phyloP scores from a whole-genome alignment of 148 eudicot genomes.

The Salicornia ramosissima region DNA sequence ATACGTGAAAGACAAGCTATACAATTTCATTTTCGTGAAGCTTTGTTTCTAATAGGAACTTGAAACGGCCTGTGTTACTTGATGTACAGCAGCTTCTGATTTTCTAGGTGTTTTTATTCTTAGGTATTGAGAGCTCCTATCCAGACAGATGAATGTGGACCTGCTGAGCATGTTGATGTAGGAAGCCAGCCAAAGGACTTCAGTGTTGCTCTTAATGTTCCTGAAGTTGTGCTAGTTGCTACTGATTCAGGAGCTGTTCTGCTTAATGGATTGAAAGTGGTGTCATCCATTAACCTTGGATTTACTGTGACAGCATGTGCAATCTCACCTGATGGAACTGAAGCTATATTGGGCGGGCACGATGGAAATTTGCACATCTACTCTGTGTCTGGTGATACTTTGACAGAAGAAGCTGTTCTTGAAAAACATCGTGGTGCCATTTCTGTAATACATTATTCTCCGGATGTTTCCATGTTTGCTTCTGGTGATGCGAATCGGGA shows the following conservation, averaged over 20 bases:
- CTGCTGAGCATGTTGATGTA: conserved; percentile 61
- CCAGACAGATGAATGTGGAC: conserved; percentile 59
- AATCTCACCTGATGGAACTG: conserved; percentile 78
- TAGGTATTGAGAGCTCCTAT: conserved; percentile 89
- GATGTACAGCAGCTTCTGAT: not conserved
- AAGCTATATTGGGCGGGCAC: conserved; percentile 77
- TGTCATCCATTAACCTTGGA: conserved; percentile 64
- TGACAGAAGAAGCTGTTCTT: conserved; percentile 75
- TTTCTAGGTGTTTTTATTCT: conserved; percentile 4
- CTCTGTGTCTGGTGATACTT: conserved; percentile 64
- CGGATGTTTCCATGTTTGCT: conserved; percentile 88
- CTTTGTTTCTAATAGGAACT: not conserved
- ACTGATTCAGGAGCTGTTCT: conserved; percentile 73
- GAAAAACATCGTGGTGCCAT: conserved; percentile 92
- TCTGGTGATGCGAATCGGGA: conserved; percentile 90
- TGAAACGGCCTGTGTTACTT: not conserved
- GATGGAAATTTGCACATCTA: conserved; percentile 85
- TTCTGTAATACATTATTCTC: conserved; percentile 80
- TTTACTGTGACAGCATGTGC: conserved; percentile 75
- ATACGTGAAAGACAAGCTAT: not conserved
- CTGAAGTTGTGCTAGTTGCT: conserved; percentile 63
- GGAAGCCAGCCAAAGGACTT: conserved; percentile 89
- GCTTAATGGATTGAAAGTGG: conserved; percentile 56
- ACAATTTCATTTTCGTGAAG: not conserved
- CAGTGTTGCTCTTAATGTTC: conserved; percentile 60